Evolutionary conservation across 768 basidiomycete genomes (phyloP).

Genomic region (Xerocomus spinulosus): DNA sequence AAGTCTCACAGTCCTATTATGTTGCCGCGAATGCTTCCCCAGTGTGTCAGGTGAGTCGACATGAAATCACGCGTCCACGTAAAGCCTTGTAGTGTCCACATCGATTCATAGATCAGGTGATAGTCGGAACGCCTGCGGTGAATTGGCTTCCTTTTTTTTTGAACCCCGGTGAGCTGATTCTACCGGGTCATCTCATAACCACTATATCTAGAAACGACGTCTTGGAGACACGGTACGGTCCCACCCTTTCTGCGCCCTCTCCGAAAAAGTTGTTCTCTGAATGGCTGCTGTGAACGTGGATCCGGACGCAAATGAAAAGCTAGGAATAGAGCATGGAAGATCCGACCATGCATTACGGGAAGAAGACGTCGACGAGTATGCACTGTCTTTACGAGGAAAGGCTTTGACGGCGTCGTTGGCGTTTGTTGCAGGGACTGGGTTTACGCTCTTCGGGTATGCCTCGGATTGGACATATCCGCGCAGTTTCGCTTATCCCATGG

Average conservation of each 20-base stretch:
- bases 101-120: too few relatives aligned
- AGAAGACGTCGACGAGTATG: constrained; percentile 12
- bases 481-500: neutral
- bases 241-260: neutral
- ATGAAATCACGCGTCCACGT: neutral
- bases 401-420: constrained; percentile 46
- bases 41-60: constrained; percentile 10
- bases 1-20: neutral
- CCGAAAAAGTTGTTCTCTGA: neutral
- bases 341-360: neutral
- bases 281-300: constrained; percentile 8
- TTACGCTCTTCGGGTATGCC: constrained; percentile 56
- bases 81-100: neutral
- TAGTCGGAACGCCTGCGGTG: too few relatives aligned
- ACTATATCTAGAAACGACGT: constrained; percentile 4
- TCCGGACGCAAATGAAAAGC: constrained; percentile 9
- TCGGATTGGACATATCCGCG: neutral
- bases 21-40: neutral
- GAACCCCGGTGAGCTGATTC: constrained; percentile 1
- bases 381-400: constrained; percentile 30
- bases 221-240: neutral
- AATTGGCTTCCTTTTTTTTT: neutral
- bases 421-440: constrained; percentile 55
- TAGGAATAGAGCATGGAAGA: neutral
- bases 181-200: constrained; percentile 4